Percentiles rank a stretch among this genome's conserved stretches.
Conservation (phyloP, 2,329 filamentous ascomycete species). For the Lachnellula hyalina region DNA sequence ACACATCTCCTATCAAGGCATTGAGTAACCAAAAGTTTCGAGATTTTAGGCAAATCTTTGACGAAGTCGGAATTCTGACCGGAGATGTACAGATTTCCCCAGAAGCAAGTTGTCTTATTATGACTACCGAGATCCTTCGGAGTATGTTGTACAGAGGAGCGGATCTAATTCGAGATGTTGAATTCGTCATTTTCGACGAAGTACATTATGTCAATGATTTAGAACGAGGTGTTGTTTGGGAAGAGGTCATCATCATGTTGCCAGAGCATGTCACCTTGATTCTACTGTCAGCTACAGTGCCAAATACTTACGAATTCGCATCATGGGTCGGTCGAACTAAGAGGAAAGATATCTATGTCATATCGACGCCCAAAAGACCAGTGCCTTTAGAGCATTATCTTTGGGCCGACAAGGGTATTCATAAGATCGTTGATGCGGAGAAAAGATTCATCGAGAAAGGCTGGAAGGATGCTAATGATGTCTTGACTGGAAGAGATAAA, state of each 20-base stretch:
- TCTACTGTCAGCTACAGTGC: constrained; percentile 89
- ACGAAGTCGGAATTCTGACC: constrained; percentile 94
- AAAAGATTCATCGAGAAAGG: constrained; percentile 89
- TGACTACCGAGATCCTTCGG: constrained; percentile 96
- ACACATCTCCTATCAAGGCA: constrained; percentile 97
- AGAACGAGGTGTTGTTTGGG: constrained; percentile 96
- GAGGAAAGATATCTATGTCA: constrained; percentile 98
- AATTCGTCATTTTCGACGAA: constrained; percentile 98
- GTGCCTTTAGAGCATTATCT: constrained; percentile 94
- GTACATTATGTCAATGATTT: constrained; percentile 98
- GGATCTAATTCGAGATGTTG: constrained; percentile 92
- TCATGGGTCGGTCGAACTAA: constrained; percentile 98
- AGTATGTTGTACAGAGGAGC: constrained; percentile 98
- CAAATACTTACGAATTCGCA: constrained; percentile 95
- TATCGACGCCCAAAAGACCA: constrained; percentile 91
- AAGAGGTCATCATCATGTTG: constrained; percentile 99
- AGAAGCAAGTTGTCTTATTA: constrained; percentile 96
- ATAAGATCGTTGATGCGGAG: constrained; percentile 90
- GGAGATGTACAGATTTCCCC: constrained; percentile 97
- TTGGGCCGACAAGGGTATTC: constrained; percentile 87
- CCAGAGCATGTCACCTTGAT: constrained; percentile 96
- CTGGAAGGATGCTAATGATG: constrained; percentile 89
- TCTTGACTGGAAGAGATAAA: constrained; percentile 78
- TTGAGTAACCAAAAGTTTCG: constrained; percentile 98
- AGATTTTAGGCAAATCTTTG: constrained; percentile 84